Evolutionary conservation across 441 rosid genomes (phyloP).

Genomic region (Syzygium malaccense): DNA sequence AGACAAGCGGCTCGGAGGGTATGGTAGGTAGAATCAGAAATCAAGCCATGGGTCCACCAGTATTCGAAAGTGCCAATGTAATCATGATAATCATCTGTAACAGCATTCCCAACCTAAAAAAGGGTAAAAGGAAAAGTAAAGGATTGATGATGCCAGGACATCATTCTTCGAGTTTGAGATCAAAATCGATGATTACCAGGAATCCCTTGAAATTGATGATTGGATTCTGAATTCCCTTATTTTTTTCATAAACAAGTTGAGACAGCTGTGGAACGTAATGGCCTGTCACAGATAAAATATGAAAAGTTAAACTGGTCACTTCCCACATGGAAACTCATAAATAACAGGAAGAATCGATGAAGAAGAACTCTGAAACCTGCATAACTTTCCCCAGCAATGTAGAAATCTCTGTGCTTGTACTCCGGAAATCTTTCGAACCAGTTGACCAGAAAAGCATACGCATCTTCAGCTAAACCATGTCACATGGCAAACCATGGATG

Average conservation of each 20-base stretch:
- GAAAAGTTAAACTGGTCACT: background rate
- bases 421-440: slow-evolving; percentile 96
- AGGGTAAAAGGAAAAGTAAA: background rate
- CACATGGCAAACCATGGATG: background rate
- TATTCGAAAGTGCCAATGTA: slow-evolving; percentile 75
- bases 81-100: slow-evolving; percentile 88
- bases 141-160: background rate
- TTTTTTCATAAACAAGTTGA: slow-evolving; percentile 56
- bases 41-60: slow-evolving; percentile 97
- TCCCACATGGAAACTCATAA: background rate
- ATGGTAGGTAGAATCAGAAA: slow-evolving; percentile 78
- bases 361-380: slow-evolving; percentile 41
- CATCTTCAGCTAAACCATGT: slow-evolving; percentile 67
- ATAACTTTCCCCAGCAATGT: slow-evolving; percentile 94
- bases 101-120: slow-evolving; percentile 88
- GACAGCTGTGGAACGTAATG: slow-evolving; percentile 98
- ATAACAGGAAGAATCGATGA: background rate
- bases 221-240: slow-evolving; percentile 58
- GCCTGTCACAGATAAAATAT: slow-evolving; percentile 34
- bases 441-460: slow-evolving; percentile 63
- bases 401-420: slow-evolving; percentile 89
- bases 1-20: slow-evolving; percentile 44
- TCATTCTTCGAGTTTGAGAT: background rate
- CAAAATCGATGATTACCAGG: slow-evolving; percentile 39
- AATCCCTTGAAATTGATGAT: slow-evolving; percentile 87